Evolutionary conservation across 495 filamentous ascomycete genomes (phyloP), one percentile per base, ranked within the genome.

Genomic region (Apiosordaria backusii): DNA sequence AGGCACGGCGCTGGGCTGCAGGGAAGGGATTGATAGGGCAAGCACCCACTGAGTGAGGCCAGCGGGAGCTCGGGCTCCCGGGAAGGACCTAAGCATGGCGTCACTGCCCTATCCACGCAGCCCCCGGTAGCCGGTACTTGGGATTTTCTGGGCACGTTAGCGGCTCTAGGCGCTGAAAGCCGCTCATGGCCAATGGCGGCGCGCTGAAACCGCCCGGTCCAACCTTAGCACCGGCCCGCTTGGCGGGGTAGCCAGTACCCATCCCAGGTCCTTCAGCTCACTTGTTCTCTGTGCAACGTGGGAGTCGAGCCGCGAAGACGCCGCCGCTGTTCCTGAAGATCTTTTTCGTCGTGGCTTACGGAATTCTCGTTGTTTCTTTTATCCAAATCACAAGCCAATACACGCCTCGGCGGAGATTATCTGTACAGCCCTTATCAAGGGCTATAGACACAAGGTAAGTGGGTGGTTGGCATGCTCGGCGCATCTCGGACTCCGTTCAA

Each of bases 381-480:
- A 7, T 50, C 40, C 40, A 6, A 7, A 7, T 50, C 40, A 50
- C n/a, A 22, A 55, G 18, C 50, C 29, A 35, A 35, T 35, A 35
- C 29, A 35, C 29, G 29, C 29, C 29, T 35, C 29, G 10, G 0
- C 29, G 6, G 29, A 35, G 29, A 35, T 35, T 35, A 10, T 45
- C 9, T 45, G 35, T 45, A 45, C 35, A 45, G 10, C 35, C 35
- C 35, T 18, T 45, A 45, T 45, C 35, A 45, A 45, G 35, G 35
- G 35, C 35, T 45, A 10, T 15, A 45, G 35, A 45, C 9, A 45
- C 35, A 45, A 15, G 9, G 10, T 45, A 45, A 55, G 52, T 55
- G 22, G n/a, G 52, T 55, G 27, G 25, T 22, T 29, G 59, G 59
- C 59, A 61, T 61, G 59, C 59, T 61, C 59, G 59, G 59, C 59